These are phyloP conservation scores for Cyphellophora europaea DNA, from an alignment of 2,329 filamentous ascomycete genomes.

Conservation along the genomic window DNA sequence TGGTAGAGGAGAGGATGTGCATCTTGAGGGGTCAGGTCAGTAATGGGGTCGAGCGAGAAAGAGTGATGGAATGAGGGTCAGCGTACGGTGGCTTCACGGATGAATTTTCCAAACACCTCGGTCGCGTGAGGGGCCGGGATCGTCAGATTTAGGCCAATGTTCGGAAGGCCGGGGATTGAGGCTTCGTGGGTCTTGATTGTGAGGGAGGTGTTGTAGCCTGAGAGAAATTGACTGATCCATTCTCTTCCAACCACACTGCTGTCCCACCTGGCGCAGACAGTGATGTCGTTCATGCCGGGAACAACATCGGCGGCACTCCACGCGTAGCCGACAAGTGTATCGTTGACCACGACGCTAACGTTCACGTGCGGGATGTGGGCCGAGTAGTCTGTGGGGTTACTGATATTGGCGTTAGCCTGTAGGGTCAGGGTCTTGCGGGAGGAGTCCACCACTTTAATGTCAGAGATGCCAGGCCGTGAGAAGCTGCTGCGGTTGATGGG, in stretches of 20 bases:
- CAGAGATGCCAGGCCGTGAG: conserved; percentile 56
- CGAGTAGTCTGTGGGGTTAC: conserved; percentile 82
- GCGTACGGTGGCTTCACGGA: conserved; percentile 64
- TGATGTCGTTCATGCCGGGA: conserved; percentile 62
- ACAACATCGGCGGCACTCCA: conserved; percentile 52
- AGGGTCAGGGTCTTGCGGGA: conserved; percentile 62
- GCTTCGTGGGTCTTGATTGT: conserved; percentile 61
- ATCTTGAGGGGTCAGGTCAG: conserved; percentile 40
- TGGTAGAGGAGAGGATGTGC: conserved; percentile 78
- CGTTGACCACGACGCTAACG: conserved; percentile 66
- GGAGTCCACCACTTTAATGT: conserved; percentile 64
- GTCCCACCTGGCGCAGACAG: conserved; percentile 66
- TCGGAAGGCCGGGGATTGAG: conserved; percentile 65
- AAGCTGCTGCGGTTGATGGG: conserved; percentile 44
- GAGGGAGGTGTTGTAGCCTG: conserved; percentile 75
- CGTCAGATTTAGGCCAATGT: conserved; percentile 64
- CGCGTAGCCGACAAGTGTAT: conserved; percentile 65
- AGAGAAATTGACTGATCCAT: conserved; percentile 76
- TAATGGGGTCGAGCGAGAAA: conserved; percentile 6
- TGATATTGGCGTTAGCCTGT: conserved; percentile 66
- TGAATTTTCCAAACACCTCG: conserved; percentile 53
- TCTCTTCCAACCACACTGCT: conserved; percentile 59
- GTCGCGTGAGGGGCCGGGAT: conserved; percentile 43
- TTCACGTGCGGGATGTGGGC: conserved; percentile 73
- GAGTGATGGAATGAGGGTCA: conserved; percentile 16